Conservation (phyloP, 495 filamentous ascomycete genomes). For the Penicillium robsamsonii region DNA sequence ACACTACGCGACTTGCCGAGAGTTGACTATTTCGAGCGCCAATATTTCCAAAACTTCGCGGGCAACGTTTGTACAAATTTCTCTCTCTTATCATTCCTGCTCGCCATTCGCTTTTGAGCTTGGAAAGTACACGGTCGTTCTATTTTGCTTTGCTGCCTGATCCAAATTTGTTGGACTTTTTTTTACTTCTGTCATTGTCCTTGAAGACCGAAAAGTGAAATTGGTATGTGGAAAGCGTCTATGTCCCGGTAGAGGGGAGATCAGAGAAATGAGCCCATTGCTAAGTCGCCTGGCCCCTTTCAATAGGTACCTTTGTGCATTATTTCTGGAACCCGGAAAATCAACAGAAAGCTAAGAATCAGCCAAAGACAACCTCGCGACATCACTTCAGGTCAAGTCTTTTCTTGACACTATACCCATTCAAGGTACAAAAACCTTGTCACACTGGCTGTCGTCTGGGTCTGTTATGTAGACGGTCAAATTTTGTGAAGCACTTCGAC, state of each 20-base stretch:
- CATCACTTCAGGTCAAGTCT: neutral
- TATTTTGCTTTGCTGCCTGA: neutral
- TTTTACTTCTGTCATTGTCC: neutral
- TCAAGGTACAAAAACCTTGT: neutral
- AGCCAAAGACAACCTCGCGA: neutral
- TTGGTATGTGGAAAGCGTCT: conserved; percentile 11
- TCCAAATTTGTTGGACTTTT: neutral
- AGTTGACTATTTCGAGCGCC: conserved; percentile 12
- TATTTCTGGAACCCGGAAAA: neutral
- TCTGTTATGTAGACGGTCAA: conserved; percentile 11
- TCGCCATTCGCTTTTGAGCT: neutral
- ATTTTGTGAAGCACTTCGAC: neutral
- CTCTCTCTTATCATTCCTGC: neutral
- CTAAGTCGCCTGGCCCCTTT: conserved; percentile 6
- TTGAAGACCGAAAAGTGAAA: neutral
- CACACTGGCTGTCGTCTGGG: neutral
- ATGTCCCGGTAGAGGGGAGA: neutral
- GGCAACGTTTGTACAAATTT: neutral
- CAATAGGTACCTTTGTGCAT: conserved; percentile 1
- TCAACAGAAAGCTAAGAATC: neutral
- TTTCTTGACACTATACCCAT: neutral
- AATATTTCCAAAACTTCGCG: neutral
- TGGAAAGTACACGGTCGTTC: neutral
- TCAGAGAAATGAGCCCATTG: neutral
- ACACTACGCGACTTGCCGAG: conserved; percentile 17